Evolutionary conservation across 148 eudicot genomes (phyloP), one percentile per base, ranked within the genome.

Genomic region (Rhododendron vialii): DNA sequence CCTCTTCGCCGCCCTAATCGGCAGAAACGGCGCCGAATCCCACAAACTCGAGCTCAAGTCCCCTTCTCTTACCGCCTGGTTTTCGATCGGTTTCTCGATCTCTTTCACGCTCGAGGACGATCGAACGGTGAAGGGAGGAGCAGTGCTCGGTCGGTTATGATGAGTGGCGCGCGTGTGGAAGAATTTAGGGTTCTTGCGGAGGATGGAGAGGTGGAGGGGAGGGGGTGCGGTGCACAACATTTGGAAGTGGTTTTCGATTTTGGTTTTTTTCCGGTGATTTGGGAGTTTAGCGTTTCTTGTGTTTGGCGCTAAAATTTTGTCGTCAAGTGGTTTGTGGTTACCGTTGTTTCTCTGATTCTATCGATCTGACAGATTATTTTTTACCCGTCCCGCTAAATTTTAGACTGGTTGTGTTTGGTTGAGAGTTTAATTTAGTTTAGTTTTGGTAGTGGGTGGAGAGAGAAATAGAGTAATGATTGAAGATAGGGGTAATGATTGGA

Each of bases 1-100:
- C 84, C 99, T 92, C 92, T 96, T 96, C 84, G 94, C 90, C 83
- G 83, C 90, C 90, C 82, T 91, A 9, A 95, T 91, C 78, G 92
- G 84, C 82, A 96, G 96, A 78, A 94, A 91, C 8, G 81, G 86
- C 28, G 1, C 76, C 75, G 84, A 28, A 4, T 24, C 36, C 43
- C 53, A 36, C 65, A 38, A 9, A n/a, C 71, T 50, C 33, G 85
- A 67, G 17, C 82, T 53, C 84, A 24, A 36, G 1, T 83, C 86
- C 63, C 18, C 77, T 67, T 88, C 87, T n/a, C 85, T 85, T 35
- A 67, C 84, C 36, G 18, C 74, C 24, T 18, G 45, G 45, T 41
- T 41, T 5, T 41, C 45, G 45, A 41, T 26, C 36, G 82, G 33
- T 36, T 78, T 83, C 36, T 75, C 82, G 5, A 82, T 41, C 45